Percentiles rank a stretch among this genome's conserved stretches.
Conservation (phyloP, 495 filamentous ascomycete species). For the Mycothermus thermophilus region DNA sequence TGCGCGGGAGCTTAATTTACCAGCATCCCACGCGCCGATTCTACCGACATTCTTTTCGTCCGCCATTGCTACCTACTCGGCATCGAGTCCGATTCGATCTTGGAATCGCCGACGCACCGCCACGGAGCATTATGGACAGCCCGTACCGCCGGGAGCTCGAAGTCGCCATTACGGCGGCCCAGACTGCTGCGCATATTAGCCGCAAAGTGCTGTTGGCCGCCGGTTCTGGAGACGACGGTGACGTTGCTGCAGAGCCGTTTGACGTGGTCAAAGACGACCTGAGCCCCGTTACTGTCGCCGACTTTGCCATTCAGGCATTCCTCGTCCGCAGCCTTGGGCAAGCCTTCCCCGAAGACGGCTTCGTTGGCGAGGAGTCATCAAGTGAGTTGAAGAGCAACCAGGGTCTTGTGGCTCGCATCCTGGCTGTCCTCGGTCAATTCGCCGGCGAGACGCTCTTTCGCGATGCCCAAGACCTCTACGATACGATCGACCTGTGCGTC, state of each 20-base stretch:
- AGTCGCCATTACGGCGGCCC: conserved; percentile 18
- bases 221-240: conserved; percentile 10
- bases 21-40: too few relatives aligned
- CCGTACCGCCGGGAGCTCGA: conserved; percentile 22
- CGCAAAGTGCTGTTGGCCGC: conserved; percentile 16
- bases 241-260: background rate
- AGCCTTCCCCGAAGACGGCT: conserved; percentile 41
- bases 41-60: too few relatives aligned
- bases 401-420: conserved; percentile 37
- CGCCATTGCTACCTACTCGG: too few relatives aligned
- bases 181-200: conserved; percentile 26
- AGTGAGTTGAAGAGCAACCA: conserved; percentile 37
- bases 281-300: conserved; percentile 52
- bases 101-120: too few relatives aligned
- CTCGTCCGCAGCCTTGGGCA: conserved; percentile 41
- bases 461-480: conserved; percentile 36
- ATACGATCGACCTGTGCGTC: conserved; percentile 47
- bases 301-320: conserved; percentile 53
- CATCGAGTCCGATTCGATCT: too few relatives aligned
- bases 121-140: conserved; percentile 30
- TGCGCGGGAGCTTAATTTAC: too few relatives aligned
- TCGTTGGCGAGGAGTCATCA: conserved; percentile 51
- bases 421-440: conserved; percentile 23
- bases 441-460: conserved; percentile 16
- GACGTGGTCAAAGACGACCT: conserved; percentile 39